These are phyloP conservation scores for Epichloe amarillans DNA, from an alignment of 2,329 filamentous ascomycete genomes.

Conservation along the genomic window DNA sequence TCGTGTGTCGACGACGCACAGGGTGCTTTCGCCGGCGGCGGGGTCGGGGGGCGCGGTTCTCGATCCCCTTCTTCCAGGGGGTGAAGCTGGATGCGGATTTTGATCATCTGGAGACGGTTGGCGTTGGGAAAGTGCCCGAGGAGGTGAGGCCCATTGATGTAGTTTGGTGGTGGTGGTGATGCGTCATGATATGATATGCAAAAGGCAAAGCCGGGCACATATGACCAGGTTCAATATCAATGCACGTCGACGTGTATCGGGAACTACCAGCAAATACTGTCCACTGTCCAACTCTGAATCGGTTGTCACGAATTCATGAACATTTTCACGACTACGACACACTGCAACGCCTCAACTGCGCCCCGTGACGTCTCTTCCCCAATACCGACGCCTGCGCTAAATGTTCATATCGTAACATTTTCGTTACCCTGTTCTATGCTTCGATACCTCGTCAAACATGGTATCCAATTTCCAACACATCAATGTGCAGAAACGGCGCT, in stretches of 20 bases:
- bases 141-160: constrained; percentile 33
- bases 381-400: constrained; percentile 5
- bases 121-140: constrained; percentile 46
- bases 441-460: neutral
- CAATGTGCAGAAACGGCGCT: neutral
- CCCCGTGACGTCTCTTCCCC: neutral
- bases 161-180: neutral
- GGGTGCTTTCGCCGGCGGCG: constrained; percentile 60
- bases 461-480: neutral
- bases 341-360: neutral
- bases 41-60: constrained; percentile 62
- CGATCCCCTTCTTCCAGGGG: constrained; percentile 80
- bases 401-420: neutral
- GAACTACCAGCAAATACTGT: neutral
- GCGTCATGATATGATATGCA: too few relatives aligned
- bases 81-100: constrained; percentile 69
- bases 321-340: neutral
- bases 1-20: constrained; percentile 69
- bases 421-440: constrained; percentile 1
- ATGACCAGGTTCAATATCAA: too few relatives aligned
- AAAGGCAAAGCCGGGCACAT: too few relatives aligned
- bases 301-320: neutral
- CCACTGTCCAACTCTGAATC: neutral
- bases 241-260: neutral
- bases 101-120: constrained; percentile 54